phyloP scores from a whole-genome alignment of 1,284 basidiomycete species.

The Sanghuangporus baumii region DNA sequence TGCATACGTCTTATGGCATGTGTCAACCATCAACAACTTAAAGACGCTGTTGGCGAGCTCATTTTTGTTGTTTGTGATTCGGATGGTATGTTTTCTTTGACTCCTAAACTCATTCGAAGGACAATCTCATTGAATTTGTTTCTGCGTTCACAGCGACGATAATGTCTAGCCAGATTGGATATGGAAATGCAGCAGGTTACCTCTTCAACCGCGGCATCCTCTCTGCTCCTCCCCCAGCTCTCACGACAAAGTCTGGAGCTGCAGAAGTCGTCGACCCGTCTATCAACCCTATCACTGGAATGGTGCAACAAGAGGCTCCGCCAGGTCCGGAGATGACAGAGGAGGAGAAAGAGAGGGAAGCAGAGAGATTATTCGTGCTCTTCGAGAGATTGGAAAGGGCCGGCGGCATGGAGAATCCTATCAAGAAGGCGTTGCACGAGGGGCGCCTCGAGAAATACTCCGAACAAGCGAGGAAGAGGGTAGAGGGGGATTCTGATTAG shows the following conservation, averaged over 20 bases:
- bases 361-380: conserved; percentile 83
- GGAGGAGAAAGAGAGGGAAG: conserved; percentile 88
- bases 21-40: conserved; percentile 65
- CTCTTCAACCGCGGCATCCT: conserved; percentile 85
- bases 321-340: conserved; percentile 66
- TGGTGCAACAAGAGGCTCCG: conserved; percentile 36
- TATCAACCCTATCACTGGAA: conserved; percentile 81
- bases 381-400: conserved; percentile 83
- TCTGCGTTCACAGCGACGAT: conserved; percentile 43
- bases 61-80: conserved; percentile 76
- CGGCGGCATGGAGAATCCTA: conserved; percentile 69
- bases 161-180: conserved; percentile 74
- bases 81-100: conserved; percentile 52
- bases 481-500: conserved; percentile 5
- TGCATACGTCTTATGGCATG: conserved; percentile 73
- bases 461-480: background rate
- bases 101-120: background rate
- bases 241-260: conserved; percentile 26
- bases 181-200: conserved; percentile 90
- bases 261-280: conserved; percentile 37
- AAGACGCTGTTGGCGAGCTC: conserved; percentile 80
- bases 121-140: conserved; percentile 3
- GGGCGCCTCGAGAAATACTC: conserved; percentile 32
- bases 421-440: conserved; percentile 63
- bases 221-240: conserved; percentile 40